Base-by-base conservation (phyloP, 1,139 yeast genomes). In the Casaregolazyma suthepensis region DNA sequence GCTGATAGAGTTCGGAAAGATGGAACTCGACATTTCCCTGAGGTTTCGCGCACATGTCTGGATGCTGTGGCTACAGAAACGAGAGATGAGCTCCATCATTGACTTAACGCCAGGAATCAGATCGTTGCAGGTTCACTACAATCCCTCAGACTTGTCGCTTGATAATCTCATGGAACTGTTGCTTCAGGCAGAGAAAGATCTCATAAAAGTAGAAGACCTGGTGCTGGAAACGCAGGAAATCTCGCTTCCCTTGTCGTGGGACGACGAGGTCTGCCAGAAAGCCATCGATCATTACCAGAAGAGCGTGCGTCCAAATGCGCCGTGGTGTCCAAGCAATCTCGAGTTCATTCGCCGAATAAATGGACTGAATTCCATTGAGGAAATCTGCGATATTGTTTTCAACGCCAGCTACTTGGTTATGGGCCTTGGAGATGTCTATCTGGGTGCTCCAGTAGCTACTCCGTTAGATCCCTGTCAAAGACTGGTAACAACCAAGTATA, bases 361-460 rank as follows among this genome's bases (percentile, higher is more conserved):
- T 68, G 95, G 86, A 19, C 77, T 91, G 48, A 58, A 63, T 29
- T 79, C 80, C 54, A 82, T 96, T 63, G 74, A 80, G 17, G 88
- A 83, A 53, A 93, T 93, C 52, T 78, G 84, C 58, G 88, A 88
- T 62, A 82, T 90, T 85, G 71, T 91, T 63, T 93, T 89, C 74
- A 75, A 87, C 51, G 97, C 98, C 3, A 79, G 91, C 66, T 93
- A 86, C 75, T 77, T 93, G 73, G 98, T 93, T 10, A 75, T 93
- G 59, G 99, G 98, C 52, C 81, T 91, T 58, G 99, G 99, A 66
- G 99, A 93, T 72, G 99, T 93, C 43, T 93, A 90, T 74, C 78
- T 93, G 62, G 98, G 98, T 46, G 96, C 98, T 1, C 98, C 98
- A 47, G 91, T 98, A 77, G 98, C 98, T 1, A 96, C 91, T 59